Base-by-base conservation (phyloP, 73 alveolate genomes). In the Tetrahymena thermophila region DNA sequence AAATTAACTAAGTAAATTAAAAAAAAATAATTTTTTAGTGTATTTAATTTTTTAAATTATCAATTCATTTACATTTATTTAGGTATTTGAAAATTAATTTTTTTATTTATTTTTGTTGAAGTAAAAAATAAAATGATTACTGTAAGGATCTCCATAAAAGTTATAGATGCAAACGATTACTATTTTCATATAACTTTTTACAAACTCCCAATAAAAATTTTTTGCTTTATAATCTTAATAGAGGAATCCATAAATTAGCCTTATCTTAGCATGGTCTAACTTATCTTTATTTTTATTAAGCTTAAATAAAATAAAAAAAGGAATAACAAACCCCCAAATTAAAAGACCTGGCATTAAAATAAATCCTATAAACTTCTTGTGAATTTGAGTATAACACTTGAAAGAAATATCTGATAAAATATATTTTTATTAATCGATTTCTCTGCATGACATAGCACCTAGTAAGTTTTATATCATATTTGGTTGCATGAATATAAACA, bases 341-440 rank as follows among this genome's bases (percentile, higher is more conserved):
- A 94, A 35, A 14, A 93, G 56, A 21, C 95, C 94, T 0, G 96
- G 96, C 15, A 84, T 35, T 10, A 83, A 71, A 84, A 94, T 42
- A 40, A 94, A 15, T 13, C 57, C 35, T 23, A 94, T 35, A 85
- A 94, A 94, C 85, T 94, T 85, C 19, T 37, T 43, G 85, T 94
- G 96, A 17, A 34, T 35, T 11, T 93, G 38, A 17, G 94, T 40
- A 35, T 38, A 56, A 10, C 93, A 94, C 71, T 40, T n/a, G 42
- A 85, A 94, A 3, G 96, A 85, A 1, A 94, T 94, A 94, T 94
- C 93, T 6, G 58, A 94, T 85, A 85, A 56, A 85, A 94, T 85
- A 94, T 94, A 94, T 25, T 21, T 44, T 35, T 85, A 17, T n/a
- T 44, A 21, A 25, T 94, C 93, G 4, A 94, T 89, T 34, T 94